Evolutionary conservation across 2,329 filamentous ascomycete genomes (phyloP).

Genomic region (Claviceps arundinis): DNA sequence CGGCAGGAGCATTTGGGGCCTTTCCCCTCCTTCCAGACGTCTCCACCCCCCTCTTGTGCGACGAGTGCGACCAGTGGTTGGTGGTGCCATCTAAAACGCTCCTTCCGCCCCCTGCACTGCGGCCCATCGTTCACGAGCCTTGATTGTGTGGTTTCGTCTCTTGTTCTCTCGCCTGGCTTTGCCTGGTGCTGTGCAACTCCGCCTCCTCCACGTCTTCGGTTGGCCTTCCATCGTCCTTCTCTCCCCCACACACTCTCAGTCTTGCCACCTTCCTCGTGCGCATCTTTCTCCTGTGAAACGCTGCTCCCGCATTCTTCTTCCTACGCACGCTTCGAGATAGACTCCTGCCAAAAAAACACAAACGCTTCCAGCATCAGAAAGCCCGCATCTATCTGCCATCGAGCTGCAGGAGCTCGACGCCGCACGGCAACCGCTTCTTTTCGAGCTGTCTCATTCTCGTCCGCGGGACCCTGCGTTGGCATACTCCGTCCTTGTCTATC

Average conservation of each 20-base stretch:
- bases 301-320: background rate
- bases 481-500: conserved; percentile 1
- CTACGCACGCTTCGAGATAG: background rate
- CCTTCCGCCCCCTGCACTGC: background rate
- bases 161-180: background rate
- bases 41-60: background rate
- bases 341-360: too few species aligned
- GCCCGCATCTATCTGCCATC: too few species aligned
- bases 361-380: too few species aligned
- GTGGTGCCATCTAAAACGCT: background rate
- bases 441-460: background rate
- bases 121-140: background rate
- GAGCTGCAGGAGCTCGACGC: too few species aligned
- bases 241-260: background rate
- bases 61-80: too few species aligned
- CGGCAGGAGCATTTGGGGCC: conserved; percentile 5
- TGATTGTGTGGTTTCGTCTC: background rate
- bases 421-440: background rate
- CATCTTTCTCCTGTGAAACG: background rate
- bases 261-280: background rate
- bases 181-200: background rate
- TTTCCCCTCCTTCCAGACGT: conserved; percentile 1
- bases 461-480: background rate
- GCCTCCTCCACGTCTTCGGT: background rate
- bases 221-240: background rate